Evolutionary conservation across 2,329 filamentous ascomycete species (phyloP).

Genomic region (Cladophialophora chaetospira): DNA sequence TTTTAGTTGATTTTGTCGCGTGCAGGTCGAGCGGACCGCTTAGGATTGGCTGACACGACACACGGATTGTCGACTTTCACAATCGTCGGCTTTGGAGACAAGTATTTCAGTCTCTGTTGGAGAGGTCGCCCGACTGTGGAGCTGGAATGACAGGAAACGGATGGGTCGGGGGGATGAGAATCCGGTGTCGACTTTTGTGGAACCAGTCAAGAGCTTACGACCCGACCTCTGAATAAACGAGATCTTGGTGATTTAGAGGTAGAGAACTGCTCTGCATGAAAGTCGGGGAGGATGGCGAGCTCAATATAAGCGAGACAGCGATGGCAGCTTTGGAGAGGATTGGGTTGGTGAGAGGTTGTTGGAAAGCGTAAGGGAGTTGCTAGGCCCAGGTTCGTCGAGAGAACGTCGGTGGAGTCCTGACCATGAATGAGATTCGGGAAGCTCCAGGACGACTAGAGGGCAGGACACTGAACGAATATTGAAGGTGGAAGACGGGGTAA

Average conservation of each 20-base stretch:
- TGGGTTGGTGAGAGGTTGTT: too few species aligned
- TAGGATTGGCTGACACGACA: constrained; percentile 11
- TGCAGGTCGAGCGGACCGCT: background rate
- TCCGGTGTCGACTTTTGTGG: constrained; percentile 14
- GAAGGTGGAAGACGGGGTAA: too few species aligned
- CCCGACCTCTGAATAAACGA: background rate
- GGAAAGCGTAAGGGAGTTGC: too few species aligned
- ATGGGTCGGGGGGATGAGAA: constrained; percentile 14
- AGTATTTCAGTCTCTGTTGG: constrained; percentile 1
- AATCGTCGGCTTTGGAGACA: background rate
- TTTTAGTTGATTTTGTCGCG: constrained; percentile 14
- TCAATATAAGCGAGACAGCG: background rate
- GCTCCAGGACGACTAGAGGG: too few species aligned
- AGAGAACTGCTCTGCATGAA: background rate
- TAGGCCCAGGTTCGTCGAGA: too few species aligned
- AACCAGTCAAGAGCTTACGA: constrained; percentile 5
- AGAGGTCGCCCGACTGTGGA: constrained; percentile 9
- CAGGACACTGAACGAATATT: too few species aligned
- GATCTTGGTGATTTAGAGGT: background rate
- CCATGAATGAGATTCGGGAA: too few species aligned
- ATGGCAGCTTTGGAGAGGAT: background rate
- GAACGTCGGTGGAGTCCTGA: too few species aligned
- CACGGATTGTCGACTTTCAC: background rate
- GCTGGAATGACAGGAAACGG: constrained; percentile 10
- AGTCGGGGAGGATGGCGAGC: background rate